Base-by-base conservation (phyloP, 2,329 filamentous ascomycete genomes). In the Magnaporthiopsis incrustans region DNA sequence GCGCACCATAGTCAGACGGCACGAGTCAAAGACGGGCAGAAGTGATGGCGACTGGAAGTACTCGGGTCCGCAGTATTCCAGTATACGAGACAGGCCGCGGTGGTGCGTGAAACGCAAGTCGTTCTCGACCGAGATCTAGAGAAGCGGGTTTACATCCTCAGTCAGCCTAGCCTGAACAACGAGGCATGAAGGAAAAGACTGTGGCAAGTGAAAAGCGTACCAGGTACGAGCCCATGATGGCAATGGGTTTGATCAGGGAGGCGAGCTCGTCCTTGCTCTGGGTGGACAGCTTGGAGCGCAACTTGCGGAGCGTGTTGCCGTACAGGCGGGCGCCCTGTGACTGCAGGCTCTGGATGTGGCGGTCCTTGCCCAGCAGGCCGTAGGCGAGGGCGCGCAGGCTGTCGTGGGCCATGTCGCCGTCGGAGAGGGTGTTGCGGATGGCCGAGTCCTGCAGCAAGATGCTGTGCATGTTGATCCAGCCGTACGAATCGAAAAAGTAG, bases 401-500 rank as follows among this genome's bases (percentile, higher is more conserved):
- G 64, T 69, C 67, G 18, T 68, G 65, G 4, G 66, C 64, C 64
- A 71, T 63, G 44, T 53, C 22, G 57, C 67, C 65, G 32, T 66
- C 62, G 30, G 64, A 59, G 35, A 71, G 67, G 18, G 66, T 64
- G 60, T 63, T 61, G 15, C 67, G 68, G 35, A 70, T 63, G 14
- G 67, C 60, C 7, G 66, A 57, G 62, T 71, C 69, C 35, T 71
- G 68, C 33, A 71, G 63, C 61, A 72, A 65, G 12, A 71, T 66
- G 58, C 70, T 72, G 67, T 70, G 69, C 67, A 72, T 70, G 65
- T 70, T 70, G 64, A 71, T 71, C 70, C 70, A 72, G 53, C 70
- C 68, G 38, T 71, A 71, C 12, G 70, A 67, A 25, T 68, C 66
- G 57, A 71, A 72, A 62, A 72, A 70, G 67, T 71, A 71, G 53